Evolutionary conservation across 228 moss, liverwort and hornwort species (phyloP).

Genomic region (Sphagnum fallax): DNA sequence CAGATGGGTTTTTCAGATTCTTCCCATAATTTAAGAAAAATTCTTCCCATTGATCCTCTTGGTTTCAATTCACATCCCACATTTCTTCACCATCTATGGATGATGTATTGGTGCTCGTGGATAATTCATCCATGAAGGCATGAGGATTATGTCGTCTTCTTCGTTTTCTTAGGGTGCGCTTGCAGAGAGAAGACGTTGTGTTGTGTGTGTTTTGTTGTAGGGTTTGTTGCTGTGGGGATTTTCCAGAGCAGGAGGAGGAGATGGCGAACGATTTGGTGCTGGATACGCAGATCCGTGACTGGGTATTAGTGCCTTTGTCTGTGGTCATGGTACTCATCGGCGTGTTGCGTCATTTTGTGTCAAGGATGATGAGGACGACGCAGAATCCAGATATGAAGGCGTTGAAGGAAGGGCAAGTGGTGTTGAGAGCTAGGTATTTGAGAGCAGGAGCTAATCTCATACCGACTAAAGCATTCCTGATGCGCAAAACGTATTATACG

Average conservation of each 20-base stretch:
- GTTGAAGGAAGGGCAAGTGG: conserved; percentile 89
- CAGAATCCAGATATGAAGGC: conserved; percentile 86
- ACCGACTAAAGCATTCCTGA: conserved; percentile 71
- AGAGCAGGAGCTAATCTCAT: conserved; percentile 75
- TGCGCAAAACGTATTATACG: conserved; percentile 77
- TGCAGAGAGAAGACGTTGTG: too few species aligned
- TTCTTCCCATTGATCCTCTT: too few species aligned
- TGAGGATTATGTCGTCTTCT: too few species aligned
- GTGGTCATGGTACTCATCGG: conserved; percentile 98
- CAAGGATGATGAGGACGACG: conserved; percentile 77
- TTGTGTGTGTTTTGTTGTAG: too few species aligned
- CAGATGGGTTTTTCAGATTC: too few species aligned
- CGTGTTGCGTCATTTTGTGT: conserved; percentile 86
- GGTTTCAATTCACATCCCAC: too few species aligned
- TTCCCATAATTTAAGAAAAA: neutral
- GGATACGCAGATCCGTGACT: conserved; percentile 90
- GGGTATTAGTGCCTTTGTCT: conserved; percentile 91
- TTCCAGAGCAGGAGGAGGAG: neutral
- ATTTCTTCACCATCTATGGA: too few species aligned
- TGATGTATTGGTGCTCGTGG: too few species aligned
- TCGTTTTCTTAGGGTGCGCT: too few species aligned
- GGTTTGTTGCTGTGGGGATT: too few species aligned
- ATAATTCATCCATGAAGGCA: too few species aligned
- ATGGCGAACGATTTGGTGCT: conserved; percentile 99
- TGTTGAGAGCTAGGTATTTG: conserved; percentile 78